These are phyloP conservation scores for Leccinum subgranulosum DNA, from an alignment of 768 basidiomycete genomes.

Conservation along the genomic window DNA sequence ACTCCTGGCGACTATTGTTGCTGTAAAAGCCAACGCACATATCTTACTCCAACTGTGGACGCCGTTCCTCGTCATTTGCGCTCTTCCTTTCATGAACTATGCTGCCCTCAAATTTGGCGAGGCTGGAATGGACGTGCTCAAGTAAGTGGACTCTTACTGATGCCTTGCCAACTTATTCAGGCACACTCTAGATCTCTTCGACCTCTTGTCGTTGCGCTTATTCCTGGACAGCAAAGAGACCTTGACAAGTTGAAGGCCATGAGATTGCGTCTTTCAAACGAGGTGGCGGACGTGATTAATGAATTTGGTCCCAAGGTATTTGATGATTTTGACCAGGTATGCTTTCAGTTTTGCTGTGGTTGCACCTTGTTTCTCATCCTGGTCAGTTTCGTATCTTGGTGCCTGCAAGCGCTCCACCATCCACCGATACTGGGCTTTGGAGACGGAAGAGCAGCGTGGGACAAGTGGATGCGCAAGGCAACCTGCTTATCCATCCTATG, in stretches of 20 bases:
- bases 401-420: slow-evolving; percentile 81
- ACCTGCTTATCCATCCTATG: slow-evolving; percentile 87
- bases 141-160: slow-evolving; percentile 52
- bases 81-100: slow-evolving; percentile 85
- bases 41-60: slow-evolving; percentile 65
- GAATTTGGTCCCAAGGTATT: slow-evolving; percentile 87
- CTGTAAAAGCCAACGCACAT: slow-evolving; percentile 63
- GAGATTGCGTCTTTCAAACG: slow-evolving; percentile 74
- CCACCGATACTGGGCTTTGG: slow-evolving; percentile 72
- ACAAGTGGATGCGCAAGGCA: slow-evolving; percentile 82
- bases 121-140: slow-evolving; percentile 95
- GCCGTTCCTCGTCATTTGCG: slow-evolving; percentile 70
- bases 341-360: slow-evolving; percentile 17
- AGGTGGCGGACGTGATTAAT: slow-evolving; percentile 80
- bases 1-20: slow-evolving; percentile 68
- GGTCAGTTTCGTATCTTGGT: slow-evolving; percentile 72
- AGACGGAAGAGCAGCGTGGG: slow-evolving; percentile 76
- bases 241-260: slow-evolving; percentile 73
- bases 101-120: slow-evolving; percentile 97
- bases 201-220: slow-evolving; percentile 81
- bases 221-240: slow-evolving; percentile 84
- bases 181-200: slow-evolving; percentile 69
- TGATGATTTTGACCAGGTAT: slow-evolving; percentile 80
- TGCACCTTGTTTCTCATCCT: slow-evolving; percentile 1
- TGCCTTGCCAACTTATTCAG: slow-evolving; percentile 2